Conservation (phyloP, 129 eudicot genomes). For the Rutidosis leptorrhynchoides region DNA sequence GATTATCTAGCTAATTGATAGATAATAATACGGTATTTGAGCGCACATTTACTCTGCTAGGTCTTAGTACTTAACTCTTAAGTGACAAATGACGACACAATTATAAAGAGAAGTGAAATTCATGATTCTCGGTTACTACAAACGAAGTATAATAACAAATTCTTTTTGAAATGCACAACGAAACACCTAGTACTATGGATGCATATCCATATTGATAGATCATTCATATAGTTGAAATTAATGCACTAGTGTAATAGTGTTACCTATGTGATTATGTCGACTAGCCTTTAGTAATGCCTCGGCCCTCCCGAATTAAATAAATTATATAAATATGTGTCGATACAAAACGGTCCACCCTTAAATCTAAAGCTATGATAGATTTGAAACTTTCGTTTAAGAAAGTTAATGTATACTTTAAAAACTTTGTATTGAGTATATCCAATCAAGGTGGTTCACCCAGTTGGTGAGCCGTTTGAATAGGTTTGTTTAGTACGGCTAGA, state of each 20-base stretch:
- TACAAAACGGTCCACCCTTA: not conserved
- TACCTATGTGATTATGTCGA: not conserved
- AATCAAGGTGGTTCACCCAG: conserved; percentile 1
- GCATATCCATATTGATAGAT: not conserved
- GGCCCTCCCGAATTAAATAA: not conserved
- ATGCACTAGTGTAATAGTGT: not conserved
- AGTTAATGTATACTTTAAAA: not conserved
- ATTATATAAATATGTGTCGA: not conserved
- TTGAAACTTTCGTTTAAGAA: not conserved
- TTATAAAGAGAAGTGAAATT: not conserved
- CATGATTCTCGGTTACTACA: not conserved
- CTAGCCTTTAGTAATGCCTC: not conserved
- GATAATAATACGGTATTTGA: too few relatives aligned
- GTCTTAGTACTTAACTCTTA: not conserved
- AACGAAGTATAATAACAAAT: not conserved
- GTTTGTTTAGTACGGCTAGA: too few relatives aligned
- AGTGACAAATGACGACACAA: not conserved
- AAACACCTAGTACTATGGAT: not conserved
- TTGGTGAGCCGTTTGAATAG: too few relatives aligned
- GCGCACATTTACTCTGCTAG: not conserved
- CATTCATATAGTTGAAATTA: not conserved
- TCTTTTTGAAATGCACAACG: not conserved
- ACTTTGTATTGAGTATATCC: not conserved
- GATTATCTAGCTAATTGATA: not conserved
- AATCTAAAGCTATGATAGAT: not conserved